Base-by-base conservation (phyloP, 257 asterid genomes). In the Ajuga chamaepitys region DNA sequence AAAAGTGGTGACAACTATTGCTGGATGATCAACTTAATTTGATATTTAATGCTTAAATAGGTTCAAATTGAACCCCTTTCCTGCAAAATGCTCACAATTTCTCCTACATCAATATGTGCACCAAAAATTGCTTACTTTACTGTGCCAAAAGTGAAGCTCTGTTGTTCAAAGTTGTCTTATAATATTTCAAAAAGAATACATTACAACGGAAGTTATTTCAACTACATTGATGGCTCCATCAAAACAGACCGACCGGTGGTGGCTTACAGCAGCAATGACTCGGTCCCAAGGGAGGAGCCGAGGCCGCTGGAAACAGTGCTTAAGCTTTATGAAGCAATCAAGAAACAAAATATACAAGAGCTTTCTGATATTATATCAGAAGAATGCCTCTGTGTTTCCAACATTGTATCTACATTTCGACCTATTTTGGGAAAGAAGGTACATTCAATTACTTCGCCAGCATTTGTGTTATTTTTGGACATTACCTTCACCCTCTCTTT, bases 371-470 rank as follows among this genome's bases (percentile, higher is more conserved):
- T 83, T 8, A 81, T 85, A 25, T 86, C 89, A 13, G 95, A 89
- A 62, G 95, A 85, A 75, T 89, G 97, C 70, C 70, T 53, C 14
- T 85, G 93, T 56, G 58, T 75, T 62, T 86, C 88, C 53, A 89
- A 86, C 61, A 81, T 89, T 5, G 76, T 78, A 38, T 78, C 86
- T 1, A 25, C 80, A 0, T 73, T 73, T 61, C 83, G 72, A 44
- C 88, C 83, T 56, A 80, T 81, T 53, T 80, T 69, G 10, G 96
- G 96, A 12, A 89, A 86, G 82, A 78, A 84, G 95, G 95, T 84
- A 73, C 0, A 74, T 26, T 11, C 16, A 25, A 25, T 38, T 22
- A 13, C 16, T 13, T 22, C 56, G 40, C 14, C 14, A 2, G 6
- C 40, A 6, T 58, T 28, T 7, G 3, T 21, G 16, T 10, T 14